These are phyloP conservation scores for Zopfia rhizophila DNA, from an alignment of 2,329 filamentous ascomycete genomes.

Conservation along the genomic window DNA sequence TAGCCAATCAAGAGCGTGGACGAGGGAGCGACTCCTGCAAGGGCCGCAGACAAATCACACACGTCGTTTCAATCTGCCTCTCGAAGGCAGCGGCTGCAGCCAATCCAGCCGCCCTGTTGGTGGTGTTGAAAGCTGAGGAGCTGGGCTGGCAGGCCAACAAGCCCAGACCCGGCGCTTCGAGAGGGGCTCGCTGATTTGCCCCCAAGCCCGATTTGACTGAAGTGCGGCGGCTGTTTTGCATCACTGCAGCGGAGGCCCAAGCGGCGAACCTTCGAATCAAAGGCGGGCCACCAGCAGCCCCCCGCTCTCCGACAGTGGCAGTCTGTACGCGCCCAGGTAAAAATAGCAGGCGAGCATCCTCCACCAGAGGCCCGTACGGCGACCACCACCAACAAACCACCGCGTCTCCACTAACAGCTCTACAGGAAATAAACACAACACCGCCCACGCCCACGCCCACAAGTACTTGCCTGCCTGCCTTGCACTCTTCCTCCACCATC, in stretches of 20 bases:
- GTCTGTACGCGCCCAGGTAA: conserved; percentile 38
- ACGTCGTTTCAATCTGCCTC: conserved; percentile 39
- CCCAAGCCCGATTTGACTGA: conserved; percentile 4
- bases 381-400: conserved; percentile 45
- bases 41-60: conserved; percentile 50
- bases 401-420: conserved; percentile 36
- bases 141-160: conserved; percentile 31
- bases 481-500: conserved; percentile 34
- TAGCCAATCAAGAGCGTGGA: conserved; percentile 39
- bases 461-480: conserved; percentile 37
- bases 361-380: conserved; percentile 37
- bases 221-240: conserved; percentile 42
- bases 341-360: conserved; percentile 37
- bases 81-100: too few species aligned
- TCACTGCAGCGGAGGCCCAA: conserved; percentile 27
- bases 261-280: conserved; percentile 22
- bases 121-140: conserved; percentile 23
- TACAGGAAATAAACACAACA: conserved; percentile 45
- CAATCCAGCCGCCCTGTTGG: conserved; percentile 28
- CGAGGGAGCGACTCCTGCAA: conserved; percentile 40
- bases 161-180: conserved; percentile 43
- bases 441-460: conserved; percentile 32
- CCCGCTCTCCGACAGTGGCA: conserved; percentile 19
- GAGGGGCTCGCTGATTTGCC: conserved; percentile 29
- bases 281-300: conserved; percentile 25